These are phyloP conservation scores for Emergomyces orientalis DNA, from an alignment of 2,329 filamentous ascomycete genomes.

Conservation along the genomic window DNA sequence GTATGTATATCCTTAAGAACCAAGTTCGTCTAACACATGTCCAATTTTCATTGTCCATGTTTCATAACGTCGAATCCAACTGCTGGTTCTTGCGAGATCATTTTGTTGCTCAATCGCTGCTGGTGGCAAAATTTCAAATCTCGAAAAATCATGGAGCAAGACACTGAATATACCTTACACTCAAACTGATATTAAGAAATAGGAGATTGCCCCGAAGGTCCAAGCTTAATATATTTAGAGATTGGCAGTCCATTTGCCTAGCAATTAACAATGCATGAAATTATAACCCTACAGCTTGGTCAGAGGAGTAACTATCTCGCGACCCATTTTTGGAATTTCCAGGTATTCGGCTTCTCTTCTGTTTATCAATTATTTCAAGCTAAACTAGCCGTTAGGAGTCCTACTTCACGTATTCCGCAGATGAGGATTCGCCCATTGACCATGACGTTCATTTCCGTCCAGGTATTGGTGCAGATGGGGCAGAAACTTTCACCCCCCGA, in stretches of 20 bases:
- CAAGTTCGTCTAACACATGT: background rate
- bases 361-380: constrained; percentile 8
- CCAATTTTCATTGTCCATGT: background rate
- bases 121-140: background rate
- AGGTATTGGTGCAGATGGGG: constrained; percentile 70
- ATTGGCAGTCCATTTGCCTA: background rate
- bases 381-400: constrained; percentile 57
- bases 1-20: background rate
- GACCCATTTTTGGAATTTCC: constrained; percentile 96
- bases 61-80: background rate
- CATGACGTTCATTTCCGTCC: constrained; percentile 84
- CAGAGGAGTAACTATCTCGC: constrained; percentile 87
- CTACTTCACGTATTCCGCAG: constrained; percentile 78
- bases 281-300: constrained; percentile 87
- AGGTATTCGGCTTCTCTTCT: constrained; percentile 45
- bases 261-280: constrained; percentile 68
- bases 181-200: background rate
- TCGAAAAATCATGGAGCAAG: background rate
- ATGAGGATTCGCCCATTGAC: constrained; percentile 59
- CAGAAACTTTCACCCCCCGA: constrained; percentile 85
- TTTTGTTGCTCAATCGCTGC: background rate
- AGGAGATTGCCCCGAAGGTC: background rate
- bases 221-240: background rate
- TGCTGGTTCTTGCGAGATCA: background rate
- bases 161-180: background rate